Evolutionary conservation across 1,139 yeast species (phyloP).

Genomic region (Yamadazyma dushanensis): DNA sequence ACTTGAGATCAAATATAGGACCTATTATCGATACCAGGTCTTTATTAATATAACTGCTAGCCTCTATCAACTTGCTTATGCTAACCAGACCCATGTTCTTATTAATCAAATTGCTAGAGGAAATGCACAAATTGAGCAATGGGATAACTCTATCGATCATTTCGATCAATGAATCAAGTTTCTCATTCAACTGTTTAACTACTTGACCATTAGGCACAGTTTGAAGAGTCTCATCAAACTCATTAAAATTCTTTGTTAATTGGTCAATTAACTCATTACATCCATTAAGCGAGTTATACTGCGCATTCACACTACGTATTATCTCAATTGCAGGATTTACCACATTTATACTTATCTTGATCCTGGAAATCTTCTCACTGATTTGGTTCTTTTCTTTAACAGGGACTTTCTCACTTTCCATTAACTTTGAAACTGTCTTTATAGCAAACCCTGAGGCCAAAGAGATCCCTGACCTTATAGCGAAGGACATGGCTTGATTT

Average conservation of each 20-base stretch:
- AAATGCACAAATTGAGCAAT: constrained; percentile 61
- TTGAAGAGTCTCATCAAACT: constrained; percentile 54
- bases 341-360: constrained; percentile 62
- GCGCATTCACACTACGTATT: constrained; percentile 64
- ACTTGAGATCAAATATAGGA: constrained; percentile 57
- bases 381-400: constrained; percentile 51
- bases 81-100: constrained; percentile 56
- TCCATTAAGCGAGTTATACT: constrained; percentile 62
- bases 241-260: constrained; percentile 58
- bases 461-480: constrained; percentile 74
- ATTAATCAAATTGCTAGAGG: constrained; percentile 66
- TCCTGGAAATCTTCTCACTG: constrained; percentile 40
- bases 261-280: constrained; percentile 58
- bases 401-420: constrained; percentile 57
- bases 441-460: constrained; percentile 77
- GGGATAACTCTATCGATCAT: constrained; percentile 74
- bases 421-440: constrained; percentile 58
- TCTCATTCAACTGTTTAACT: constrained; percentile 47
- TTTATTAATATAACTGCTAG: constrained; percentile 47
- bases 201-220: constrained; percentile 33
- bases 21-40: constrained; percentile 42
- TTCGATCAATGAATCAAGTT: constrained; percentile 47
- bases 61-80: constrained; percentile 43
- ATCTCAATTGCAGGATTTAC: constrained; percentile 71
- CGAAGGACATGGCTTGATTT: constrained; percentile 77